Evolutionary conservation across 2,329 filamentous ascomycete species (phyloP).

Genomic region (Talaromyces sp.): DNA sequence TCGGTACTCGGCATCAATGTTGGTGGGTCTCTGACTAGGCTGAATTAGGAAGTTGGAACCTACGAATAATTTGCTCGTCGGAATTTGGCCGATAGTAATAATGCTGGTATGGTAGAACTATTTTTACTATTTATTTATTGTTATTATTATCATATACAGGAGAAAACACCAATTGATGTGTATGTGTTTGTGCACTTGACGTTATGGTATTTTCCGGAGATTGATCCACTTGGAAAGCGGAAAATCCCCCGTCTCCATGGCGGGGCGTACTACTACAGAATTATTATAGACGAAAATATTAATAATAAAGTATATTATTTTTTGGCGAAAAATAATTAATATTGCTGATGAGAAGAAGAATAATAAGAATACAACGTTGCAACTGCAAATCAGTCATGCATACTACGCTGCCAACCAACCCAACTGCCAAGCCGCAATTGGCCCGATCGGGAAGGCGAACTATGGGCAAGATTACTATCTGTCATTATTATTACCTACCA

Average conservation of each 20-base stretch:
- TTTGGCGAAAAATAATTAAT: too few species aligned
- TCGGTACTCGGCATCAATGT: background rate
- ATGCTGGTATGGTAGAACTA: background rate
- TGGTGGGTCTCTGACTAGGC: constrained; percentile 3
- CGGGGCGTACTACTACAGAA: background rate
- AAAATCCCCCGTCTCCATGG: background rate
- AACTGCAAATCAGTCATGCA: background rate
- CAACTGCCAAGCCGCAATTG: background rate
- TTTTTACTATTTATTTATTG: too few species aligned
- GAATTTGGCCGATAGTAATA: constrained; percentile 2
- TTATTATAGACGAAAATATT: background rate
- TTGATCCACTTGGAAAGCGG: background rate
- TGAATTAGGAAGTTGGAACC: background rate
- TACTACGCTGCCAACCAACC: background rate
- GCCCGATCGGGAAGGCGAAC: background rate
- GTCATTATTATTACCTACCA: background rate
- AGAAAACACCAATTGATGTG: background rate
- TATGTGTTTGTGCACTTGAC: too few species aligned
- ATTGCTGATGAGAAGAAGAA: too few species aligned
- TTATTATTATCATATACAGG: background rate
- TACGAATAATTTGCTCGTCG: background rate
- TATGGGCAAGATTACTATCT: background rate
- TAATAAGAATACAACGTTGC: background rate
- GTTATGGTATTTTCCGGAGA: background rate
- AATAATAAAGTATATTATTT: too few species aligned